Conservation (phyloP, 306 rosid species). For the Inga leiocalycina region DNA sequence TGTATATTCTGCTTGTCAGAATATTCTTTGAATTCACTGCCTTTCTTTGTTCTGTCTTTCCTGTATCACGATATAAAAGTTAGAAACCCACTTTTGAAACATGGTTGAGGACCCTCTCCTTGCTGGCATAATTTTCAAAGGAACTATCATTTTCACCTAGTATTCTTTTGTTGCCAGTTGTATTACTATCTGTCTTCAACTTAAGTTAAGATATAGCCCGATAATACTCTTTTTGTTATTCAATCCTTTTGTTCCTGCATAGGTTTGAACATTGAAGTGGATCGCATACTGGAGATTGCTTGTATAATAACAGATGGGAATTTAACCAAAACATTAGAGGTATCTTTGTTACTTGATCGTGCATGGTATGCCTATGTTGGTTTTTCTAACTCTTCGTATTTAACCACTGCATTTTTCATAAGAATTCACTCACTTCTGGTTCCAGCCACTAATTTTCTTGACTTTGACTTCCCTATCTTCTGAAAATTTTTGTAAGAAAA, state of each 20-base stretch:
- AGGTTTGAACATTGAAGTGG: constrained; percentile 88
- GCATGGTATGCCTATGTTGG: background rate
- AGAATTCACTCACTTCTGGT: constrained; percentile 8
- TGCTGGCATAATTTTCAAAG: background rate
- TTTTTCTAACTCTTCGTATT: background rate
- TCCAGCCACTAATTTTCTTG: constrained; percentile 6
- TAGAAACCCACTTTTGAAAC: background rate
- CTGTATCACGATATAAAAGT: background rate
- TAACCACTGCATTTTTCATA: constrained; percentile 13
- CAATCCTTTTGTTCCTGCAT: constrained; percentile 29
- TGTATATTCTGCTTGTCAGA: constrained; percentile 2
- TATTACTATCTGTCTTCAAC: constrained; percentile 10
- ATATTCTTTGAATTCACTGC: background rate
- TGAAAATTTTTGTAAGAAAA: background rate
- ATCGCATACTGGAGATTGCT: constrained; percentile 92
- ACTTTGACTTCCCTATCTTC: background rate
- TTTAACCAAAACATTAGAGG: constrained; percentile 79
- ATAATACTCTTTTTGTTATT: background rate
- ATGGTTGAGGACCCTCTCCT: background rate
- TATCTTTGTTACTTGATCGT: constrained; percentile 38
- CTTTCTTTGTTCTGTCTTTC: constrained; percentile 1
- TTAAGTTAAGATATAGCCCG: background rate
- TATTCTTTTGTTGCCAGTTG: constrained; percentile 8
- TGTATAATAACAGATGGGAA: constrained; percentile 87
- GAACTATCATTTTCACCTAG: background rate